Evolutionary conservation across 345 rosid genomes (phyloP).

Genomic region (Erysimum cheiranthoides): DNA sequence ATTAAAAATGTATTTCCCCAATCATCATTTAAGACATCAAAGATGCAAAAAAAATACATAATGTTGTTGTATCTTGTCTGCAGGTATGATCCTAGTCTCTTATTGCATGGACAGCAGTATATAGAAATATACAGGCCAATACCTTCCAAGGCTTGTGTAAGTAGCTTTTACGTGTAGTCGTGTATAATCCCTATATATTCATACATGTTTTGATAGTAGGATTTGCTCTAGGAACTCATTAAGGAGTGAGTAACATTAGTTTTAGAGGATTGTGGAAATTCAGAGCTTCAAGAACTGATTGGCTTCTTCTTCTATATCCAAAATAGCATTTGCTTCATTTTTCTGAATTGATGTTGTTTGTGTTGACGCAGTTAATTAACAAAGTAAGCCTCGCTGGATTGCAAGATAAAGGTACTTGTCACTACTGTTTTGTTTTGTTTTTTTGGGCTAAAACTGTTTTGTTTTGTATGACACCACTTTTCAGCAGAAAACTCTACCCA

Average conservation of each 20-base stretch:
- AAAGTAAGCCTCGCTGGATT: conserved; percentile 75
- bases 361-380: conserved; percentile 62
- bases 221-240: neutral
- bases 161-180: conserved; percentile 32
- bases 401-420: conserved; percentile 83
- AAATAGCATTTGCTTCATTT: neutral
- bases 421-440: neutral
- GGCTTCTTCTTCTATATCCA: conserved; percentile 12
- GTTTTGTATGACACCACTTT: neutral
- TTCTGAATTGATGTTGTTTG: conserved; percentile 26
- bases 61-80: conserved; percentile 27
- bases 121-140: conserved; percentile 80
- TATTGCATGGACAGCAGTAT: conserved; percentile 91
- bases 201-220: neutral
- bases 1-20: neutral
- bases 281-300: neutral
- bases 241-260: neutral
- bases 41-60: neutral
- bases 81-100: conserved; percentile 75
- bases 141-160: conserved; percentile 75
- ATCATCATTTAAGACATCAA: neutral
- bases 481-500: neutral
- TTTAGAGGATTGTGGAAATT: neutral
- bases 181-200: neutral
- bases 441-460: too few relatives aligned